Conservation (phyloP, 2,329 filamentous ascomycete species). For the Fusarium annulatum region DNA sequence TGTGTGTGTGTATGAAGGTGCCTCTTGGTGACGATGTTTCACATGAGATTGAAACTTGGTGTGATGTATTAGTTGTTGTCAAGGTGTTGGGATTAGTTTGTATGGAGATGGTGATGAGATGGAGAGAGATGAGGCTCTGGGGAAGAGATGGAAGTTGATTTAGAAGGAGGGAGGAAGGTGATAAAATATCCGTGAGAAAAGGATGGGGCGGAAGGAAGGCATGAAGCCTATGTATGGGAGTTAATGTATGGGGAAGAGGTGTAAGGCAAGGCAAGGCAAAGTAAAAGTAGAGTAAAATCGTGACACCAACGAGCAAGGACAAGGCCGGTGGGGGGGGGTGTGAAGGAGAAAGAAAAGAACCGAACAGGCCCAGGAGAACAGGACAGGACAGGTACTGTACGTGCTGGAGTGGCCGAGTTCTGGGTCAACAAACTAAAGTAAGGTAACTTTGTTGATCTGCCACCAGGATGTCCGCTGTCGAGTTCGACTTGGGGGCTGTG, state of each 20-base stretch:
- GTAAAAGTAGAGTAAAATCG: conserved; percentile 9
- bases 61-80: neutral
- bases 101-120: neutral
- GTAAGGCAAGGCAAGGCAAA: conserved; percentile 24
- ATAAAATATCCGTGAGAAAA: conserved; percentile 42
- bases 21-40: neutral
- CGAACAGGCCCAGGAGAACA: neutral
- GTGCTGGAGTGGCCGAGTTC: conserved; percentile 19
- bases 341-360: neutral
- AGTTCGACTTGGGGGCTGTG: conserved; percentile 37
- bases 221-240: conserved; percentile 38
- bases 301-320: neutral
- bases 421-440: conserved; percentile 28
- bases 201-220: conserved; percentile 40
- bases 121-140: conserved; percentile 18
- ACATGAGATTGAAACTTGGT: neutral
- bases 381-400: neutral
- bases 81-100: neutral
- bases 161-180: conserved; percentile 42
- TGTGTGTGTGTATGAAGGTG: neutral
- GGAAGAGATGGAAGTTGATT: conserved; percentile 10
- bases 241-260: conserved; percentile 41
- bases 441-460: conserved; percentile 44
- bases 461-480: conserved; percentile 45
- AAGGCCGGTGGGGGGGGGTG: neutral